A percentile compares a stretch with the other conserved stretches of the same genome.
phyloP scores from a whole-genome alignment of 192 early-diverging fungal genomes.

The Backusella westeae region DNA sequence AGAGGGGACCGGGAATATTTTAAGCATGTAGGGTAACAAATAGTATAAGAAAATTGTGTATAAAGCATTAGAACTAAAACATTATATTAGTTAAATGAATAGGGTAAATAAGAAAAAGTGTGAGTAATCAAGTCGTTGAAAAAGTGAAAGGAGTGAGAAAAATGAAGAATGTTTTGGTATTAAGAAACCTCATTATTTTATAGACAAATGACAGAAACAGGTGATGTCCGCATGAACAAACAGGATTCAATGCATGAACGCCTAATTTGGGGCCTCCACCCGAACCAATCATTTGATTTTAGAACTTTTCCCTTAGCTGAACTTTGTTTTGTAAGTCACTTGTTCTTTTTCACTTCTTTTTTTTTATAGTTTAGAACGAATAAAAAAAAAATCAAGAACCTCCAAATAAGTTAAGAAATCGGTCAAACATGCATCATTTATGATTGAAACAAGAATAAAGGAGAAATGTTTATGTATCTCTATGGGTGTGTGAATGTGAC shows the following conservation, averaged over 20 bases:
- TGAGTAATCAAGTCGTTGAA: background rate
- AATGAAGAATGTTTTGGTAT: background rate
- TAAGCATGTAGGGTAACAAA: background rate
- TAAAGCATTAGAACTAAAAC: background rate
- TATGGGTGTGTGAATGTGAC: background rate
- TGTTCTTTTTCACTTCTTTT: background rate
- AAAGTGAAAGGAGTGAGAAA: background rate
- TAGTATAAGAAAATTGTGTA: background rate
- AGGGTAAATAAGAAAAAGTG: background rate
- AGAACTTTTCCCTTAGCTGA: background rate
- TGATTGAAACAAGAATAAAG: background rate
- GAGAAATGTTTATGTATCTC: background rate
- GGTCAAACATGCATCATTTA: background rate
- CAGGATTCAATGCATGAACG: background rate
- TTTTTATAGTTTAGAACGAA: background rate
- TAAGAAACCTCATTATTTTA: background rate
- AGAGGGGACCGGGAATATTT: background rate
- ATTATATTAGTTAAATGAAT: background rate
- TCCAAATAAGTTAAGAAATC: background rate
- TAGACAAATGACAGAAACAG: conserved; percentile 1
- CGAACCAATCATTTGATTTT: background rate
- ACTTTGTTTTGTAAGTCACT: background rate
- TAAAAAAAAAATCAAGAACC: background rate
- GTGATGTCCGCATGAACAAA: background rate
- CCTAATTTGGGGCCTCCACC: background rate